Base-by-base conservation (phyloP, 1,139 yeast species). In the Kodamaea suecica region DNA sequence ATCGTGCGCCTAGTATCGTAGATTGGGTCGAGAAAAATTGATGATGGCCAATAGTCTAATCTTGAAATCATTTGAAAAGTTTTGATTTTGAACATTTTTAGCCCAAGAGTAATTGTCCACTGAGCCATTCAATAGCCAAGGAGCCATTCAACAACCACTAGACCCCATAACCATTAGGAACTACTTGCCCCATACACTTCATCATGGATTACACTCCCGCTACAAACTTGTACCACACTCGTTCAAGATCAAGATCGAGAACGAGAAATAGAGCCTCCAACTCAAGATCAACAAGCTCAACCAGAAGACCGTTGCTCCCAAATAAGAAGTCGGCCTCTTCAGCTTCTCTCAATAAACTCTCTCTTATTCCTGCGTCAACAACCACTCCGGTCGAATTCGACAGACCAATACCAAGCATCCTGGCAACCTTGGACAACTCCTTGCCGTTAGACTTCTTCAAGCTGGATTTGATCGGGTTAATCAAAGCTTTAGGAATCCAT, bases 361-460 rank as follows among this genome's bases (percentile, higher is more conserved):
- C 35, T n/a, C 30, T 38, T 23, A 17, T 35, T 35, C 32, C 36
- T 3, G 9, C 28, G 9, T 5, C 23, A 3, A 31, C 26, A 11
- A 39, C 39, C 26, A 44, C 41, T 8, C 39, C 49, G 23, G 38
- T 35, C 13, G 63, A 57, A 16, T 44, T 46, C 16, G 66, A 60
- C 15, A 56, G 57, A 28, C 42, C 56, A 4, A 55, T 69, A 11
- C 73, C 74, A 13, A 55, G 69, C 5, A 63, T 70, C 3, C 55
- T 57, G 25, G 76, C 71, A 2, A 53, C 52, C 3, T 60, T 86
- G 36, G 95, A 86, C 53, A 80, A 82, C 48, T 59, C 86, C 2
- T 67, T 92, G 38, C 97, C 97, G 1, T 50, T 70, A 15, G 95
- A 84, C 47, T 88, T 88, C 57, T 82, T 92, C 56, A 84, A 85